Conservation (phyloP, 768 basidiomycete genomes). For the Boletus eberwhitei region DNA sequence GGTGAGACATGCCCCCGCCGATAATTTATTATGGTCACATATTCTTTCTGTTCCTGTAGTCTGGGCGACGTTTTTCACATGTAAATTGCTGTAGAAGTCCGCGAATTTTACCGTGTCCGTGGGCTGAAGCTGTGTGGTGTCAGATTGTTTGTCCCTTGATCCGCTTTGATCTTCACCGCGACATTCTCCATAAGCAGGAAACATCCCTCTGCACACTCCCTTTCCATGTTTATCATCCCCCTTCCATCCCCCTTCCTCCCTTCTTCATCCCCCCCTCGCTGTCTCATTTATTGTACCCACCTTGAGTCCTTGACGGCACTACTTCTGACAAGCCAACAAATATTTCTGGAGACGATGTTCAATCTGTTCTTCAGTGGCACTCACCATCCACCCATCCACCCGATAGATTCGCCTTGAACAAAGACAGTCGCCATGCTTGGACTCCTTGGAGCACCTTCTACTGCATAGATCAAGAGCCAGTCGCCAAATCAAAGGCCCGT, state of each 20-base stretch:
- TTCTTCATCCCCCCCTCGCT: background rate
- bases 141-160: constrained; percentile 8
- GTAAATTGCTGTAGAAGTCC: background rate
- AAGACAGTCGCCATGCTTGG: background rate
- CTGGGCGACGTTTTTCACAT: background rate
- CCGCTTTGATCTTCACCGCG: constrained; percentile 11
- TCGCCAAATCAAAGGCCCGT: background rate
- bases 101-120: background rate
- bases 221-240: background rate
- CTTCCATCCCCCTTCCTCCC: background rate
- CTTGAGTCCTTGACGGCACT: background rate
- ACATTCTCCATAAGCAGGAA: constrained; percentile 14
- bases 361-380: constrained; percentile 1
- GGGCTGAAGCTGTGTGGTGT: background rate
- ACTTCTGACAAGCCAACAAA: background rate
- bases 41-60: background rate
- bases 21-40: background rate
- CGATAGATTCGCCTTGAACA: background rate
- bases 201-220: background rate
- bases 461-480: background rate
- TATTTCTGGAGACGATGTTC: background rate
- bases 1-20: constrained; percentile 11
- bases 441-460: background rate
- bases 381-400: background rate
- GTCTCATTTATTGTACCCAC: background rate